These are phyloP conservation scores for Candida nitratophila DNA, from an alignment of 805 yeast genomes.

Conservation along the genomic window DNA sequence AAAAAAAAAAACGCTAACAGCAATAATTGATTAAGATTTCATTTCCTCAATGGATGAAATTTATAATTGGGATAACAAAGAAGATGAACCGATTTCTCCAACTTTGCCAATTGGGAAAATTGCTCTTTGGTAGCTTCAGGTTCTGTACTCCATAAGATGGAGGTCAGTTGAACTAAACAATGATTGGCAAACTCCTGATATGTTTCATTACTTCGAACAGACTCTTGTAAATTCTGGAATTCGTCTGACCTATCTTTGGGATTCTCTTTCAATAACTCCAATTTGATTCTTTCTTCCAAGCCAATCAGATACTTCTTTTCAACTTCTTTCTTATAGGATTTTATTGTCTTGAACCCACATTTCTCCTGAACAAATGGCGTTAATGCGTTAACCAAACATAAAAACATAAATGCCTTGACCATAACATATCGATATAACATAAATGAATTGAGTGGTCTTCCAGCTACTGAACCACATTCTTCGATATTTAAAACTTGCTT, in stretches of 20 bases:
- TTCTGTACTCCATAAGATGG: constrained; percentile 41
- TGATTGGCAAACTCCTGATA: constrained; percentile 23
- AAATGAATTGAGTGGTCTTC: constrained; percentile 38
- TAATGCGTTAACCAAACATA: constrained; percentile 18
- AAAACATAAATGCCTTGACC: constrained; percentile 31
- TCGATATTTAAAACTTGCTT: constrained; percentile 4
- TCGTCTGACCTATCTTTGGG: neutral
- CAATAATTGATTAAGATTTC: too few relatives aligned
- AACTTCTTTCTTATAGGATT: constrained; percentile 10
- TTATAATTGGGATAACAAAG: constrained; percentile 37
- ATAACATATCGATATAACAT: constrained; percentile 39
- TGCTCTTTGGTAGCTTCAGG: constrained; percentile 25
- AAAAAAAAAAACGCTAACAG: too few relatives aligned
- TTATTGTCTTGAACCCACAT: constrained; percentile 6
- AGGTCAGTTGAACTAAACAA: constrained; percentile 32
- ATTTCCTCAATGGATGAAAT: constrained; percentile 28
- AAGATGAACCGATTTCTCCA: constrained; percentile 35
- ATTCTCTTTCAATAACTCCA: neutral
- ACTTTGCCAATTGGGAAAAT: constrained; percentile 30
- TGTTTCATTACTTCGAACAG: neutral
- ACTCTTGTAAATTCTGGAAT: neutral
- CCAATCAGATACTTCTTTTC: constrained; percentile 8
- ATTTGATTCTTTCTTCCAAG: constrained; percentile 5
- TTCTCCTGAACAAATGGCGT: constrained; percentile 7
- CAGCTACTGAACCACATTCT: neutral